phyloP scores from a whole-genome alignment of 495 filamentous ascomycete species.

The Penicillium paradoxum region DNA sequence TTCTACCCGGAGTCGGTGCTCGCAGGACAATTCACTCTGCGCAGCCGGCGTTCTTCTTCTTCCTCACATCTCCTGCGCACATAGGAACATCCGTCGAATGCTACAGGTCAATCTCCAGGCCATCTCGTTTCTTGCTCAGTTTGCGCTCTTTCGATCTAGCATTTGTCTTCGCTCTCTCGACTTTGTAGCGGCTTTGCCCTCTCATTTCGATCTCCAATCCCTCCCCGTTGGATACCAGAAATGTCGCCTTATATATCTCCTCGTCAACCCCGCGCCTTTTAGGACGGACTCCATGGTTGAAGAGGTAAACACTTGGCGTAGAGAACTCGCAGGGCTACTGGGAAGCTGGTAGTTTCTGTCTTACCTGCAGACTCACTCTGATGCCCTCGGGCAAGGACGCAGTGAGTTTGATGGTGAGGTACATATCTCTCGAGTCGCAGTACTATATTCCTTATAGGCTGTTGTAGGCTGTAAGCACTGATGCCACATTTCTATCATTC shows the following conservation, averaged over 20 bases:
- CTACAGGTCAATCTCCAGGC: constrained; percentile 2
- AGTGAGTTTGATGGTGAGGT: constrained; percentile 50
- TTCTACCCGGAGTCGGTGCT: constrained; percentile 10
- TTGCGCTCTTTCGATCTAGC: background rate
- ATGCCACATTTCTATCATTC: background rate
- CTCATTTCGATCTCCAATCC: background rate
- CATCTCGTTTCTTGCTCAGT: background rate
- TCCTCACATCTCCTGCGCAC: constrained; percentile 5
- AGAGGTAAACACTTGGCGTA: constrained; percentile 51
- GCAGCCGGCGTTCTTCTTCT: constrained; percentile 3
- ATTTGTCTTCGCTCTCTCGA: background rate
- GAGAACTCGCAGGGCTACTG: constrained; percentile 29
- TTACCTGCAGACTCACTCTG: constrained; percentile 51
- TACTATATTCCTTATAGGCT: background rate
- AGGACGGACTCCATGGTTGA: constrained; percentile 40
- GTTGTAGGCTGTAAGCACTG: background rate
- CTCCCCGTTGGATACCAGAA: background rate
- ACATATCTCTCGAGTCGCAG: constrained; percentile 28
- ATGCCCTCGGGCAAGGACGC: constrained; percentile 33
- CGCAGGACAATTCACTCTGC: constrained; percentile 2
- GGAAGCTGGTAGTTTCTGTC: constrained; percentile 29
- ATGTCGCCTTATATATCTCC: constrained; percentile 46
- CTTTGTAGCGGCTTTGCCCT: background rate
- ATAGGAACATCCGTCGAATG: constrained; percentile 8
- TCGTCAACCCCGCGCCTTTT: constrained; percentile 36